Evolutionary conservation across 805 yeast genomes (phyloP).

Genomic region (Ogataea nitratoaversa): DNA sequence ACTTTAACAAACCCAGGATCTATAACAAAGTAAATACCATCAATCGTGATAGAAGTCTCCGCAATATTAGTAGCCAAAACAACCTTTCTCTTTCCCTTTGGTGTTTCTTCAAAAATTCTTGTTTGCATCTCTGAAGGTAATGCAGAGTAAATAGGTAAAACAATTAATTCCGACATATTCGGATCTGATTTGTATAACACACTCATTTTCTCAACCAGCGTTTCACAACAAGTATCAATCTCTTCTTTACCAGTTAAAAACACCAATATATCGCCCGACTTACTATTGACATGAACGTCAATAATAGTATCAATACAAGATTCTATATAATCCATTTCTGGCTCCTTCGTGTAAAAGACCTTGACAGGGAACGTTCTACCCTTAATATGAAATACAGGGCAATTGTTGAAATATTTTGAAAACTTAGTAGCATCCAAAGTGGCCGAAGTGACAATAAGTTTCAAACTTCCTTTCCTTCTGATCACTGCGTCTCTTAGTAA

Average conservation of each 20-base stretch:
- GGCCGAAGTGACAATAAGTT: slow-evolving; percentile 85
- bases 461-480: slow-evolving; percentile 62
- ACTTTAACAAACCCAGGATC: slow-evolving; percentile 95
- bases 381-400: slow-evolving; percentile 81
- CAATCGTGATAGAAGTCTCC: slow-evolving; percentile 94
- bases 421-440: slow-evolving; percentile 89
- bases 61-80: slow-evolving; percentile 96
- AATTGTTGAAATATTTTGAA: slow-evolving; percentile 66
- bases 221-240: slow-evolving; percentile 84
- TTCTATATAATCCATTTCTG: slow-evolving; percentile 81
- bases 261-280: slow-evolving; percentile 74
- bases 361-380: slow-evolving; percentile 94
- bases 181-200: slow-evolving; percentile 46
- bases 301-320: slow-evolving; percentile 81
- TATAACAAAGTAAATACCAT: slow-evolving; percentile 85
- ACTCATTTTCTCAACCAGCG: slow-evolving; percentile 60
- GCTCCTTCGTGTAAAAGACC: slow-evolving; percentile 69
- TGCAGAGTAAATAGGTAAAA: slow-evolving; percentile 87
- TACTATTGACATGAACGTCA: slow-evolving; percentile 80
- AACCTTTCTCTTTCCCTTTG: slow-evolving; percentile 77
- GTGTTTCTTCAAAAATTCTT: slow-evolving; percentile 85
- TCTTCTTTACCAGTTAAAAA: slow-evolving; percentile 93
- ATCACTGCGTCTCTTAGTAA: slow-evolving; percentile 69
- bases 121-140: slow-evolving; percentile 89
- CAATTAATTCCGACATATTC: slow-evolving; percentile 58